These are phyloP conservation scores for Rhizopus delemar DNA, from an alignment of 371 early-diverging fungal species.

Conservation along the genomic window DNA sequence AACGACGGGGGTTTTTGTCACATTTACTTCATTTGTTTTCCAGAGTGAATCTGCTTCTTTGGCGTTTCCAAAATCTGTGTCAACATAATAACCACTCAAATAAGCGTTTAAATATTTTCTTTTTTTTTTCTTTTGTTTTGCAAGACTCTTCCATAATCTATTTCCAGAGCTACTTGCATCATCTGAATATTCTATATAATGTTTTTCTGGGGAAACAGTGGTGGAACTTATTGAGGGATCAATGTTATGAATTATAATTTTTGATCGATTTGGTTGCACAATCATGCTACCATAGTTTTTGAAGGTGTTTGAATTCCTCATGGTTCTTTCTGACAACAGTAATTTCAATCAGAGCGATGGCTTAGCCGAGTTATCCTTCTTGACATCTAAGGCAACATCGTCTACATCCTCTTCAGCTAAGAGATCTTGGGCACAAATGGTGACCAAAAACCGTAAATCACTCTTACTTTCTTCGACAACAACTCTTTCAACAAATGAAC, in stretches of 20 bases:
- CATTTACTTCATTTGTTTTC: not conserved
- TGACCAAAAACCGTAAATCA: too few species aligned
- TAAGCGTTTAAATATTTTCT: conserved; percentile 10
- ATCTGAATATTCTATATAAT: not conserved
- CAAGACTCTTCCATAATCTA: conserved; percentile 4
- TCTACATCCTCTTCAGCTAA: too few species aligned
- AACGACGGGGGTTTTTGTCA: not conserved
- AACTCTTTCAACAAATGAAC: too few species aligned
- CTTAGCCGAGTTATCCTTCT: too few species aligned
- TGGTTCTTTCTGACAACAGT: too few species aligned
- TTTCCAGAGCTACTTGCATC: conserved; percentile 6
- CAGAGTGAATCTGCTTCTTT: not conserved
- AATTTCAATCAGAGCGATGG: too few species aligned
- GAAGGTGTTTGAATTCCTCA: too few species aligned
- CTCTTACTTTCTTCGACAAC: too few species aligned
- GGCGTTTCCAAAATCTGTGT: conserved; percentile 6
- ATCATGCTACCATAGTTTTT: too few species aligned
- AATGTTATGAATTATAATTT: not conserved
- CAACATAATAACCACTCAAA: conserved; percentile 7
- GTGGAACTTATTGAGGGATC: not conserved
- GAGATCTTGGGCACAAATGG: too few species aligned
- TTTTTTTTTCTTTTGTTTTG: conserved; percentile 10
- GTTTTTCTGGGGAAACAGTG: conserved; percentile 3
- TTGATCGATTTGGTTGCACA: too few species aligned
- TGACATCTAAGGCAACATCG: too few species aligned